Base-by-base conservation (phyloP, 2,329 filamentous ascomycete species). In the Tolypocladium nubicola region DNA sequence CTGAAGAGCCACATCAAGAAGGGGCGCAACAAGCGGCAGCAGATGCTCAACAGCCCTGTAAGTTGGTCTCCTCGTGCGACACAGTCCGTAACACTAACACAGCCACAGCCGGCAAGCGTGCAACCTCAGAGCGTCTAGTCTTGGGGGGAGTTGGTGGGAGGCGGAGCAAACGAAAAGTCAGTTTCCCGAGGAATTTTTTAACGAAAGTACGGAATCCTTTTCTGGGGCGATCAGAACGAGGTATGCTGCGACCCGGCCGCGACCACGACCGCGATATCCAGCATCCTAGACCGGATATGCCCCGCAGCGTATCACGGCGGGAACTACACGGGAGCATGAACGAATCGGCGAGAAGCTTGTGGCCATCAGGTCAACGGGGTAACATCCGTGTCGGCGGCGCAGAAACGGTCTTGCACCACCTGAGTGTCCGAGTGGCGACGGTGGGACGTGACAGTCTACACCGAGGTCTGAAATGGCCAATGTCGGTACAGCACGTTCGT, bases 1-100 rank as follows among this genome's bases (percentile, higher is more conserved):
- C 79, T 99, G 61, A 99, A 99, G 81, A 97, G 88, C 65, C 94
- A 99, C 70, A 99, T 99, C 74, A 99, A 99, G 79, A 97, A 97
- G 78, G 92, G 92, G 61, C 83, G 92, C 60, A 96, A 92, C 75
- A 95, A 95, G 79, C 83, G 93, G 60, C 90, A 96, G 73, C 93
- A 86, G 73, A 95, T 96, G 83, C 81, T 97, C 59, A 97, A 96
- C 79, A 96, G 91, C 78, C 93, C 93, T 70, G 90, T 95, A 85
- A 76, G 90, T 86, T 54, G 33, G 23, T 9, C 16, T 2, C 10
- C 38, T 14, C n/a, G 33, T 43, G 33, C 23, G 9, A 37, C 23
- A 38, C 21, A 16, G 37, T 13, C n/a, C 26, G 19, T 35, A 33
- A 21, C 35, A n/a, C 43, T 61, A 23, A 59, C 60, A 30, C 38